These are phyloP conservation scores for Aspergillus jensenii DNA, from an alignment of 2,329 filamentous ascomycete species.

Conservation along the genomic window DNA sequence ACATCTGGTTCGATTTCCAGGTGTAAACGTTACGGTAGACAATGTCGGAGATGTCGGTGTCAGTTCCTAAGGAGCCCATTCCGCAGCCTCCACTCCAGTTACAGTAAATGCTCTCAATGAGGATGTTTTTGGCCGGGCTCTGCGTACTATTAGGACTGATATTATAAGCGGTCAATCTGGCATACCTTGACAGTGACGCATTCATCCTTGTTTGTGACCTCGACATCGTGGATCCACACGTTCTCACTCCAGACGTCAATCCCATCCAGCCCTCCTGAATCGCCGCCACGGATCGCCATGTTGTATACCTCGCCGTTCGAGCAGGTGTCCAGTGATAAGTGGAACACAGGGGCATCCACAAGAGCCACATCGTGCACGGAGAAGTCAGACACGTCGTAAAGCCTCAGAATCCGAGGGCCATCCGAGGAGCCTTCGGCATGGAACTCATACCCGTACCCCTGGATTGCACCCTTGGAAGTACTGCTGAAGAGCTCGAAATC, in stretches of 20 bases:
- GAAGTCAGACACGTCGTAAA: constrained; percentile 48
- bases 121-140: constrained; percentile 53
- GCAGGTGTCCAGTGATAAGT: constrained; percentile 53
- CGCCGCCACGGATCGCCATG: constrained; percentile 54
- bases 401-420: constrained; percentile 48
- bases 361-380: constrained; percentile 52
- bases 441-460: constrained; percentile 54
- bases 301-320: constrained; percentile 57
- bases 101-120: constrained; percentile 62
- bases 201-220: constrained; percentile 64
- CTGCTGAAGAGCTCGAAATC: constrained; percentile 58
- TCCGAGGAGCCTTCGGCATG: constrained; percentile 41
- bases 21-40: constrained; percentile 60
- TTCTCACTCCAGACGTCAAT: constrained; percentile 57
- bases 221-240: constrained; percentile 60
- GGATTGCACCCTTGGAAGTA: constrained; percentile 53
- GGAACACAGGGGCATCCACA: constrained; percentile 52
- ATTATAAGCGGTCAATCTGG: not conserved
- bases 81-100: constrained; percentile 62
- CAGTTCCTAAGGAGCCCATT: constrained; percentile 55
- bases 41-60: constrained; percentile 53
- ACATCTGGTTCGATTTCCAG: constrained; percentile 61
- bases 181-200: constrained; percentile 57
- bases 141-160: constrained; percentile 16
- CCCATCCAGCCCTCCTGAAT: constrained; percentile 56